Base-by-base conservation (phyloP, 306 rosid species). In the Quercus glauca region DNA sequence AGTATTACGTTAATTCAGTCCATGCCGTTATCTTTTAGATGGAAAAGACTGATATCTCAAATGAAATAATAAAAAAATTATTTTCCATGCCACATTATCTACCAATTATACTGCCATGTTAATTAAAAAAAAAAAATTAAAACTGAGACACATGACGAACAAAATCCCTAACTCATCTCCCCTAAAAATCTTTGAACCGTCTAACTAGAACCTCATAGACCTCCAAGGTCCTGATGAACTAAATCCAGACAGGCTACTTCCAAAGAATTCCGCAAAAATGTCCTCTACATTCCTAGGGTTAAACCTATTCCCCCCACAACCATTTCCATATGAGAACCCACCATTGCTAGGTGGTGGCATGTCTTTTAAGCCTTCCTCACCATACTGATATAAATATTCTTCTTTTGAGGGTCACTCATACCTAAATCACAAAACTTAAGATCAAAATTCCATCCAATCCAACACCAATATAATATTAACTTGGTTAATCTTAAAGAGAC, bases 241-340 rank as follows among this genome's bases (percentile, higher is more conserved):
- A 79, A 89, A 95, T 71, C 94, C 92, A 19, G 89, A 93, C 52
- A 97, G 97, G 78, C 92, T 96, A 71, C 90, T 91, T 59, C 96
- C 97, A 84, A 92, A 93, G 87, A 96, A 96, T 74, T 96, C 99
- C 33, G 91, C 93, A 83, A 96, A 96, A 3, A 96, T 96, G 68
- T 93, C 98, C 90, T 93, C 92, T 56, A 97, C 99, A 78, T 87
- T 90, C 80, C 96, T 83, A 0, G 98, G 96, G 80, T 93, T 91
- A 61, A 93, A 93, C 18, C 96, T 96, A 77, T 33, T 89, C 55
- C 86, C 77, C n/a, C 85, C 87, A 31, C 85, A 37, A 3, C 89
- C 80, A 29, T 70, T 74, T 76, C 82, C 88, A 23, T 58, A 85
- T 45, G 86, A 81, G 78, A 80, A 87, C 49, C 76, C 78, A n/a